phyloP scores from a whole-genome alignment of 495 filamentous ascomycete genomes.

The Beverwykella pulmonaria region DNA sequence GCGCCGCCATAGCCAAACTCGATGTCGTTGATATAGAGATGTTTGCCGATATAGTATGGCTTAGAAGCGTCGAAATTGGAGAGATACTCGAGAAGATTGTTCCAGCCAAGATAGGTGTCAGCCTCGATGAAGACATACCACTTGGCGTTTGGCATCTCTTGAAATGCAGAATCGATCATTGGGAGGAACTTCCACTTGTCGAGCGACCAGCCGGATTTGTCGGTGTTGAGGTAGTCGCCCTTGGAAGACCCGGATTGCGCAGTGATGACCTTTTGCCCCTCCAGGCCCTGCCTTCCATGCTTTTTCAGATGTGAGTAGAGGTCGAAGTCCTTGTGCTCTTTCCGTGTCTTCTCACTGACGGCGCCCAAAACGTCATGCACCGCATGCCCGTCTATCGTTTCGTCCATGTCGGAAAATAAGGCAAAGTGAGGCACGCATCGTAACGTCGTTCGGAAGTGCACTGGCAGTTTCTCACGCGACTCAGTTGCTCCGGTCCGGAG shows the following conservation, averaged over 20 bases:
- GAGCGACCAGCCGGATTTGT: conserved; percentile 37
- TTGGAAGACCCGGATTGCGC: conserved; percentile 29
- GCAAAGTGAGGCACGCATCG: conserved; percentile 38
- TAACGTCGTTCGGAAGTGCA: conserved; percentile 36
- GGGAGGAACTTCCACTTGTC: conserved; percentile 43
- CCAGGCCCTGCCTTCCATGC: conserved; percentile 24
- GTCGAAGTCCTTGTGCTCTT: conserved; percentile 34
- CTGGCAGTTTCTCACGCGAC: conserved; percentile 46
- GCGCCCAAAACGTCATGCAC: conserved; percentile 47
- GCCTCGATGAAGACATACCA: conserved; percentile 42
- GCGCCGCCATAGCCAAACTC: conserved; percentile 39
- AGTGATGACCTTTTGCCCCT: conserved; percentile 21
- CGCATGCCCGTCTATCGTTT: conserved; percentile 44
- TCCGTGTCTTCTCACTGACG: conserved; percentile 30
- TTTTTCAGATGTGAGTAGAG: conserved; percentile 35
- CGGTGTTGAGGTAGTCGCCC: conserved; percentile 30
- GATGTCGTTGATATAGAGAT: conserved; percentile 36
- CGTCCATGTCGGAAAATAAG: conserved; percentile 47
- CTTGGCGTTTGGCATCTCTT: conserved; percentile 32
- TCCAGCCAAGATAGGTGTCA: conserved; percentile 38
- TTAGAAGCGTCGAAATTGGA: conserved; percentile 32
- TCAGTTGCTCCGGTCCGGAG: conserved; percentile 50
- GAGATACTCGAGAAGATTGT: conserved; percentile 40
- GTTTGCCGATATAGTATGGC: conserved; percentile 37
- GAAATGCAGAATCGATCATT: conserved; percentile 29